phyloP scores from a whole-genome alignment of 2,329 filamentous ascomycete species.

The Shiraia sp. region DNA sequence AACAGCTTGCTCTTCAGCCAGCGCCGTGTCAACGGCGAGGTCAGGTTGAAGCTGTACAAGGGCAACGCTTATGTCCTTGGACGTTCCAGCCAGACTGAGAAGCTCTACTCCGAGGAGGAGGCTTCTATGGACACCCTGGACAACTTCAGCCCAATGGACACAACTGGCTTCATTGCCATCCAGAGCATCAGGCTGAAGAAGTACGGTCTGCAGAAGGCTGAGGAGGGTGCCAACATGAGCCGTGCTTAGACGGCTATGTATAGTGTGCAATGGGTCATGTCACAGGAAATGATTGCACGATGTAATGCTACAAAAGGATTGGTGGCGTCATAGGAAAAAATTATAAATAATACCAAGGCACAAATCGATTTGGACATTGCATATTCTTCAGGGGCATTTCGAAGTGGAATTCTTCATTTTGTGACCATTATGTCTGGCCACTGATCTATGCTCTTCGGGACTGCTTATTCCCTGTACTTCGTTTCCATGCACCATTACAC shows the following conservation, averaged over 20 bases:
- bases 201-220: conserved; percentile 44
- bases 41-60: conserved; percentile 69
- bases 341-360: too few relatives aligned
- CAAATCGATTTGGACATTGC: too few relatives aligned
- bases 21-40: conserved; percentile 50
- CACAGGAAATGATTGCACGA: too few relatives aligned
- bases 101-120: conserved; percentile 69
- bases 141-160: conserved; percentile 68
- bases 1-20: conserved; percentile 53
- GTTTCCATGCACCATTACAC: too few relatives aligned
- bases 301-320: too few relatives aligned
- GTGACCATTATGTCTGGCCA: too few relatives aligned
- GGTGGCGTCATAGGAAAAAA: too few relatives aligned
- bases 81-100: conserved; percentile 66
- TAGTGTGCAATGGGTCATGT: not conserved
- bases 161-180: conserved; percentile 71
- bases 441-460: too few relatives aligned
- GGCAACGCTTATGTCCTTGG: conserved; percentile 65
- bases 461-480: too few relatives aligned
- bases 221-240: conserved; percentile 39
- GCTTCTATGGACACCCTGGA: conserved; percentile 72
- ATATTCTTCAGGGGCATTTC: too few relatives aligned
- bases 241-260: conserved; percentile 15
- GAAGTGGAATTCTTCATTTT: too few relatives aligned
- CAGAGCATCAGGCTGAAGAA: conserved; percentile 63